phyloP scores from a whole-genome alignment of 176 grass and related monocot genomes.

The Pontederia paniculata region DNA sequence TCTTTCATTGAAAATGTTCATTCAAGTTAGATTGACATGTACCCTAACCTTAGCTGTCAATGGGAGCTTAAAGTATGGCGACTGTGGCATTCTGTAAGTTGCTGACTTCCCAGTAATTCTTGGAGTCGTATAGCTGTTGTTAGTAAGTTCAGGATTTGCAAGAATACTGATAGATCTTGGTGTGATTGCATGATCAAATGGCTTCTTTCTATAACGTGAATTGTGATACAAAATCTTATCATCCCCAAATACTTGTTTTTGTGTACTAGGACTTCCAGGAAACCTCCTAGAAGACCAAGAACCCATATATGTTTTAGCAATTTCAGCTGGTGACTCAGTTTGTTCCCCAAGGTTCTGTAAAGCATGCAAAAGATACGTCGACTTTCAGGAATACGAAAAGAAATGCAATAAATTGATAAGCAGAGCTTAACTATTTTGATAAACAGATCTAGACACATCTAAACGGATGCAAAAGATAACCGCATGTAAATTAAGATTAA shows the following conservation, averaged over 20 bases:
- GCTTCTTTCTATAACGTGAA: conserved; percentile 19
- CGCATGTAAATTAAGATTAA: too few species aligned
- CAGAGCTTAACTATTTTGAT: not conserved
- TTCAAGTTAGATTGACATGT: not conserved
- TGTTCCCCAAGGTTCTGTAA: conserved; percentile 23
- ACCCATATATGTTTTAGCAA: conserved; percentile 55
- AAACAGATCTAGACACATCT: not conserved
- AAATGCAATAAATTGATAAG: not conserved
- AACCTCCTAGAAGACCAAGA: conserved; percentile 27
- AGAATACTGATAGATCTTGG: conserved; percentile 23
- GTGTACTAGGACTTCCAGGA: conserved; percentile 29
- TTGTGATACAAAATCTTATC: conserved; percentile 18
- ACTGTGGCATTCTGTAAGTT: conserved; percentile 41
- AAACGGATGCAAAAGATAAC: too few species aligned
- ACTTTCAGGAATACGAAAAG: conserved; percentile 1
- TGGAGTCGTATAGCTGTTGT: conserved; percentile 18
- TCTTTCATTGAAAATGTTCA: not conserved
- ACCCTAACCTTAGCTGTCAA: conserved; percentile 1
- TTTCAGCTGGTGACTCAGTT: conserved; percentile 37
- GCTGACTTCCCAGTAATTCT: conserved; percentile 30
- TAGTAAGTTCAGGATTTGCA: conserved; percentile 11
- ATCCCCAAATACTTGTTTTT: conserved; percentile 10
- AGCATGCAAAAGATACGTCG: not conserved
- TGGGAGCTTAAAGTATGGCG: conserved; percentile 54
- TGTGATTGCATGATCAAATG: conserved; percentile 12